These are phyloP conservation scores for Leucogyrophana mollusca DNA, from an alignment of 768 basidiomycete species.

Conservation along the genomic window DNA sequence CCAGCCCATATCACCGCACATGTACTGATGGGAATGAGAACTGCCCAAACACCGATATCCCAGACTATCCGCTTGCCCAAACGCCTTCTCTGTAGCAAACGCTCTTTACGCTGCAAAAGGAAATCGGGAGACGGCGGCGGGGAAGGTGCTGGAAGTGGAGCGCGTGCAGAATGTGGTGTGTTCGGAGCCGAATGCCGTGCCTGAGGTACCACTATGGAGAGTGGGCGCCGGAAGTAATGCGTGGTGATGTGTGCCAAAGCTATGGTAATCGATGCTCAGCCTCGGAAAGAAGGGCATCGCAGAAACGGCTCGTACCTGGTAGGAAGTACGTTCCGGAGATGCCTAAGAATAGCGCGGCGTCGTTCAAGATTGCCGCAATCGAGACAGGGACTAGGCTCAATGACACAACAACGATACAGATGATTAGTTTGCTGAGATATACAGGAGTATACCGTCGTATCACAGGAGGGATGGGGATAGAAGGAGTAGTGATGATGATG, in stretches of 20 bases:
- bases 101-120: constrained; percentile 84
- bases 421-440: constrained; percentile 45
- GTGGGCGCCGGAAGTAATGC: constrained; percentile 82
- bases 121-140: constrained; percentile 50
- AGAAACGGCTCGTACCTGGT: constrained; percentile 42
- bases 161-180: constrained; percentile 17
- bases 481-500: constrained; percentile 54
- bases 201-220: constrained; percentile 78
- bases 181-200: constrained; percentile 25
- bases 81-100: constrained; percentile 73
- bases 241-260: constrained; percentile 77
- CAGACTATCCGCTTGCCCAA: constrained; percentile 72
- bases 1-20: constrained; percentile 56
- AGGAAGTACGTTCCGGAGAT: constrained; percentile 60
- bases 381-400: constrained; percentile 46
- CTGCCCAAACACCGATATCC: constrained; percentile 82
- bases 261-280: constrained; percentile 14
- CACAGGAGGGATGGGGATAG: constrained; percentile 46
- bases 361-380: constrained; percentile 41
- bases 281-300: background rate
- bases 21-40: constrained; percentile 59
- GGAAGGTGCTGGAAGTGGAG: constrained; percentile 17
- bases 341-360: constrained; percentile 48
- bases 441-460: constrained; percentile 37
- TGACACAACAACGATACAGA: constrained; percentile 38